Conservation (phyloP, 169 alveolate genomes). For the Plasmodium sp. region DNA sequence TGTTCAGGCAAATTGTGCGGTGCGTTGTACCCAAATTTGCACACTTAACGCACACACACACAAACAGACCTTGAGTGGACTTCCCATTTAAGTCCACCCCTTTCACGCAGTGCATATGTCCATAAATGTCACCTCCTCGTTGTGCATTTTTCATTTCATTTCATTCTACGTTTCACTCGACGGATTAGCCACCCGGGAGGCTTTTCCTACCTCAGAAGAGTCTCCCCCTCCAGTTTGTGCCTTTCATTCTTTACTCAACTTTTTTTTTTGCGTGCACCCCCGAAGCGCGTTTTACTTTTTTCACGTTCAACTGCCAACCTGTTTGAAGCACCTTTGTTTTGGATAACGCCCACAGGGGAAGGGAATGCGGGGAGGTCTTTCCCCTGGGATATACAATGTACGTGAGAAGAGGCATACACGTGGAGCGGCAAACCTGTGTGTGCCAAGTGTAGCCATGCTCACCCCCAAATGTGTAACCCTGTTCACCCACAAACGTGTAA, state of each 20-base stretch:
- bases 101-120: neutral
- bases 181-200: neutral
- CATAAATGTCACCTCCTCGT: neutral
- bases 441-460: neutral
- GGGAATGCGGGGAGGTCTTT: neutral
- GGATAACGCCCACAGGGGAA: neutral
- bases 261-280: neutral
- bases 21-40: neutral
- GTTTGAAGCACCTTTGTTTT: neutral
- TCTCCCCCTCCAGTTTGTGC: neutral
- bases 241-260: neutral
- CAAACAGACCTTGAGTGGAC: neutral
- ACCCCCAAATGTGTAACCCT: neutral
- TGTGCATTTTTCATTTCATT: neutral
- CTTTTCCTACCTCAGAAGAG: neutral
- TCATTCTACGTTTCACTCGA: neutral
- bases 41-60: neutral
- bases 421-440: neutral
- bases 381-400: neutral
- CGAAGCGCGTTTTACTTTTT: neutral
- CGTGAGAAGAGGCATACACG: neutral
- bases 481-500: neutral
- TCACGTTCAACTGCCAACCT: neutral
- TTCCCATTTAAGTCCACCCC: neutral
- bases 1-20: neutral